These are phyloP conservation scores for Tagetes patula DNA, from an alignment of 129 eudicot species.

Conservation along the genomic window DNA sequence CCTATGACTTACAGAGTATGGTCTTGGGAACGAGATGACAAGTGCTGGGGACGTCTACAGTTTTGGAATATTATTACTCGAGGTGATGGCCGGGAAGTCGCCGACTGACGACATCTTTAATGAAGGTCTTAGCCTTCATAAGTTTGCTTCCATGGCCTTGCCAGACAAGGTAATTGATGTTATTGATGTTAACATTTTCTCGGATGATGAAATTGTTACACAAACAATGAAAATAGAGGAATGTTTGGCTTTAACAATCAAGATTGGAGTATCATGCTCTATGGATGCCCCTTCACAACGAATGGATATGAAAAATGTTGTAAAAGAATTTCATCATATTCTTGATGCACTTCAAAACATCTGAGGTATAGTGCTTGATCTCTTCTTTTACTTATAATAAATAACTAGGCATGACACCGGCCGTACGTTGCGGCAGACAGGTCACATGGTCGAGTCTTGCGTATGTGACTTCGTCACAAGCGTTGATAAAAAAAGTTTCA, in stretches of 20 bases:
- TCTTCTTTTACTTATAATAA: too few relatives aligned
- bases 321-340: not conserved
- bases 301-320: not conserved
- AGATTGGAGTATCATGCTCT: not conserved
- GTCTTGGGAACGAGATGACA: constrained; percentile 27
- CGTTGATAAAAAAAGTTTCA: too few relatives aligned
- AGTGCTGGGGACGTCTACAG: constrained; percentile 26
- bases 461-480: too few relatives aligned
- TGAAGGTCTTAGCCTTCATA: constrained; percentile 16
- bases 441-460: too few relatives aligned
- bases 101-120: constrained; percentile 25
- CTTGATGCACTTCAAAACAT: not conserved
- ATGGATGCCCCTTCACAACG: not conserved
- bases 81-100: constrained; percentile 27
- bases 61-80: constrained; percentile 29
- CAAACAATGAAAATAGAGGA: not conserved
- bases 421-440: too few relatives aligned
- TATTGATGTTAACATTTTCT: constrained; percentile 2
- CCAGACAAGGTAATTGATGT: constrained; percentile 21
- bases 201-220: not conserved
- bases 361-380: not conserved
- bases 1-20: constrained; percentile 23
- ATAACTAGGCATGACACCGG: too few relatives aligned
- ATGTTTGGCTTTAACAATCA: not conserved
- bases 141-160: constrained; percentile 15